Evolutionary conservation across 208 protist genomes (phyloP).

Genomic region (Acanthamoeba lugdunensis): DNA sequence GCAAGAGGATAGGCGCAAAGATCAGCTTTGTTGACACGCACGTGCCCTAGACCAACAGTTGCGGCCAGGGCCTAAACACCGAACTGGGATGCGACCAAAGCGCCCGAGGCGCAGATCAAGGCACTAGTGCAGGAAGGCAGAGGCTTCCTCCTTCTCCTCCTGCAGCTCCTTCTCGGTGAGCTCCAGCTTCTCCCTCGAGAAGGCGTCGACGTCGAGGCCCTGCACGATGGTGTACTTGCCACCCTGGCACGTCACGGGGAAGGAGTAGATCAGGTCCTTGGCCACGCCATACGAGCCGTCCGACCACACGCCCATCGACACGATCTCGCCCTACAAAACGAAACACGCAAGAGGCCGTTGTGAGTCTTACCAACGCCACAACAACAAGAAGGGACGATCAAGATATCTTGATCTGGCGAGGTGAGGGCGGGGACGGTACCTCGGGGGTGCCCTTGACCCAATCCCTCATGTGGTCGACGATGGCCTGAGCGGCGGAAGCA

Average conservation of each 20-base stretch:
- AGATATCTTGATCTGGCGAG: background rate
- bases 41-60: background rate
- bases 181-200: slow-evolving; percentile 17
- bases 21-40: too few species aligned
- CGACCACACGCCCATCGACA: slow-evolving; percentile 94
- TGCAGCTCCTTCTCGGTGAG: slow-evolving; percentile 72
- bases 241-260: slow-evolving; percentile 91
- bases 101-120: background rate
- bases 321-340: slow-evolving; percentile 78
- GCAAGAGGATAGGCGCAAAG: too few species aligned
- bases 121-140: slow-evolving; percentile 32
- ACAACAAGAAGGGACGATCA: background rate
- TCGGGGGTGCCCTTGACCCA: slow-evolving; percentile 87
- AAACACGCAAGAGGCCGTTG: background rate
- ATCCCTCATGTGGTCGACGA: slow-evolving; percentile 87
- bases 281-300: slow-evolving; percentile 91
- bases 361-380: too few species aligned
- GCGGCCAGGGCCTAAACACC: too few species aligned
- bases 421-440: slow-evolving; percentile 52
- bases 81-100: too few species aligned
- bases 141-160: slow-evolving; percentile 63
- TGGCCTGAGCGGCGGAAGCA: slow-evolving; percentile 93
- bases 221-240: slow-evolving; percentile 91
- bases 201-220: slow-evolving; percentile 42
- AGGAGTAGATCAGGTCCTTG: slow-evolving; percentile 94